Percentiles rank a stretch among this genome's conserved stretches.
These are phyloP conservation scores for Daldinia loculata DNA, from an alignment of 495 filamentous ascomycete species.

Conservation along the genomic window DNA sequence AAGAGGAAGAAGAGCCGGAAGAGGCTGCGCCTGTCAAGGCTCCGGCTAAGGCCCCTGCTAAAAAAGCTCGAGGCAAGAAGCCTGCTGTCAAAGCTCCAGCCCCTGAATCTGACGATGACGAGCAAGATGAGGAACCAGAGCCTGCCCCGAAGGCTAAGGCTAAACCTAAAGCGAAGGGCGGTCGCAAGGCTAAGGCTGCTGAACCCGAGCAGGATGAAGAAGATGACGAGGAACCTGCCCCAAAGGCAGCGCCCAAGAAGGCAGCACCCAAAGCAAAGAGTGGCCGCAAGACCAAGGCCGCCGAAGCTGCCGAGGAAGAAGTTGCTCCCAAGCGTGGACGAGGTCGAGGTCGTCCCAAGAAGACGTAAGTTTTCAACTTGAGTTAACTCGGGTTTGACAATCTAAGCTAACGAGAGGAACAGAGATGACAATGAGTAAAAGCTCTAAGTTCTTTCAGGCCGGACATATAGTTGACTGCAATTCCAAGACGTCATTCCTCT, in stretches of 20 bases:
- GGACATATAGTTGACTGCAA: neutral
- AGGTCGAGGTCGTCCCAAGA: constrained; percentile 34
- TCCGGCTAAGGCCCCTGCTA: constrained; percentile 40
- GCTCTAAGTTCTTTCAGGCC: neutral
- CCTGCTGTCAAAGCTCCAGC: constrained; percentile 24
- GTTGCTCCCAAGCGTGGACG: constrained; percentile 26
- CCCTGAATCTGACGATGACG: constrained; percentile 42
- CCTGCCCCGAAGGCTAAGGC: constrained; percentile 29
- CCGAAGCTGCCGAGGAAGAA: constrained; percentile 20
- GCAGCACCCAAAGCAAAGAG: constrained; percentile 41
- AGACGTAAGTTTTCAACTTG: constrained; percentile 9
- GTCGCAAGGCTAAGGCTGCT: constrained; percentile 13
- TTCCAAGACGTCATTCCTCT: neutral
- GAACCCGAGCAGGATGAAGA: constrained; percentile 25
- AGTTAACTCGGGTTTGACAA: neutral
- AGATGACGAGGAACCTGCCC: constrained; percentile 21
- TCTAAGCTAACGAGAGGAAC: neutral
- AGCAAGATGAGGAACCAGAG: constrained; percentile 46
- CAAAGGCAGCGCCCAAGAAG: constrained; percentile 18
- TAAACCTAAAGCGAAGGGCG: constrained; percentile 26
- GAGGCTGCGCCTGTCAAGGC: neutral
- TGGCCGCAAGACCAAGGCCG: constrained; percentile 42
- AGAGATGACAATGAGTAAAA: constrained; percentile 10
- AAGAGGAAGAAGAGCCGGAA: constrained; percentile 49
- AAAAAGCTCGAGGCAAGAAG: constrained; percentile 49